Evolutionary conservation across 768 basidiomycete genomes (phyloP), one percentile per base, ranked within the genome.

Genomic region (Phylloporus sp.): DNA sequence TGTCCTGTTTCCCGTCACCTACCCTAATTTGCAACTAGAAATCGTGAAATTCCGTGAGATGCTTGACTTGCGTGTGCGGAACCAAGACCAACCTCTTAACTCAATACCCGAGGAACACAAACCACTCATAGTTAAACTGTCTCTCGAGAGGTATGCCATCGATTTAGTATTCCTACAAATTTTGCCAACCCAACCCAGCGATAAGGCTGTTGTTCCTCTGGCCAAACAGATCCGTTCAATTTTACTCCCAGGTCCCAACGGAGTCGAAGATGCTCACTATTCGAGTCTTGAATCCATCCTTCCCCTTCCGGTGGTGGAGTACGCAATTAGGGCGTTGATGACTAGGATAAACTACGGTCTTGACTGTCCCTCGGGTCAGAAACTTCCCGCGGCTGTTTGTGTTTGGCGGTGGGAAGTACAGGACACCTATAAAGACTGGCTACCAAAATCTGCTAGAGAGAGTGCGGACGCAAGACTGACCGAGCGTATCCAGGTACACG

Each of bases 391-490:
- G 7, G 69, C 77, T n/a, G 66, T 88, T 27, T 82, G 78, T 51
- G 69, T 86, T 18, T 94, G 89, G 90, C 73, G 87, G 42, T 95
- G 91, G 92, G 92, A 95, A 62, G 82, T 87, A 10, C 80, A 78
- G 56, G 73, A 78, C 3, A 55, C 73, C 17, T 71, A 75, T 52
- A 68, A 69, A 48, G 72, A 78, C 46, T 84, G 83, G 78, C 62
- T 92, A 26, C 86, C 87, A 0, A 82, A 79, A 60, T 80, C 77
- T 58, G 73, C 75, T 11, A 70, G 71, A 52, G 81, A 84, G 52
- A 87, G 78, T 59, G 79, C 77, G 0, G 78, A 83, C 41, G 63
- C 60, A 9, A 75, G 91, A 57, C 65, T 73, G 9, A 69, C 72
- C 20, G 90, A 93, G 54, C 75, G 91, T 48, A 52, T 73, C 15